These are phyloP conservation scores for Carex sylvatica DNA, from an alignment of 202 grass and related monocot genomes.

Conservation along the genomic window DNA sequence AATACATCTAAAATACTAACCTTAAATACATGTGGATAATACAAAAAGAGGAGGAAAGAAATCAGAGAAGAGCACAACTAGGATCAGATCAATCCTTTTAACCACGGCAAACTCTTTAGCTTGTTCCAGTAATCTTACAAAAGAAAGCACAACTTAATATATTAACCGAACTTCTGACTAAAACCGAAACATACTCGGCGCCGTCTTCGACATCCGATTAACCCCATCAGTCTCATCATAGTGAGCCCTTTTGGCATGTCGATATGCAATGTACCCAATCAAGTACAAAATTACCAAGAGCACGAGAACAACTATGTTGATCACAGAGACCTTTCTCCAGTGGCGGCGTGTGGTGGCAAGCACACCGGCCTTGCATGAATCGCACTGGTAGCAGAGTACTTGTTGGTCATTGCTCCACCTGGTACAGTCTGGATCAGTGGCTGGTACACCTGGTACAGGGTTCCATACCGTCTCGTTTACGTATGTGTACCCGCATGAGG, in stretches of 20 bases:
- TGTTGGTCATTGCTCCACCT: slow-evolving; percentile 40
- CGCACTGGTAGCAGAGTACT: slow-evolving; percentile 30
- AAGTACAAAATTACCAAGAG: slow-evolving; percentile 26
- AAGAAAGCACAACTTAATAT: neutral
- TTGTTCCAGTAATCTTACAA: slow-evolving; percentile 15
- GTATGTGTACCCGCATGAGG: slow-evolving; percentile 34
- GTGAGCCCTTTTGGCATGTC: slow-evolving; percentile 23
- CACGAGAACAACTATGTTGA: slow-evolving; percentile 29
- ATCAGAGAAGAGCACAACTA: neutral
- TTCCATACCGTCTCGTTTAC: slow-evolving; percentile 39
- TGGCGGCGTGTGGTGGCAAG: slow-evolving; percentile 22
- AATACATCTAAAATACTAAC: neutral
- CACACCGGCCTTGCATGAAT: slow-evolving; percentile 34
- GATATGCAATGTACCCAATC: slow-evolving; percentile 13
- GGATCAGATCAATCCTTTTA: neutral
- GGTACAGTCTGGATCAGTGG: slow-evolving; percentile 19
- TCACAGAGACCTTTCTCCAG: slow-evolving; percentile 35
- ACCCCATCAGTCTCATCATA: slow-evolving; percentile 28
- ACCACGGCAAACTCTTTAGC: neutral
- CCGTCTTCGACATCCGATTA: slow-evolving; percentile 16
- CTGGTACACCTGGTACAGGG: slow-evolving; percentile 16
- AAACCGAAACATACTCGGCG: slow-evolving; percentile 27
- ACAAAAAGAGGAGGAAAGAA: neutral
- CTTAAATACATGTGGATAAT: neutral
- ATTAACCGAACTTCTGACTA: neutral